Evolutionary conservation across 768 basidiomycete species (phyloP).

Genomic region (Kwoniella sp.): DNA sequence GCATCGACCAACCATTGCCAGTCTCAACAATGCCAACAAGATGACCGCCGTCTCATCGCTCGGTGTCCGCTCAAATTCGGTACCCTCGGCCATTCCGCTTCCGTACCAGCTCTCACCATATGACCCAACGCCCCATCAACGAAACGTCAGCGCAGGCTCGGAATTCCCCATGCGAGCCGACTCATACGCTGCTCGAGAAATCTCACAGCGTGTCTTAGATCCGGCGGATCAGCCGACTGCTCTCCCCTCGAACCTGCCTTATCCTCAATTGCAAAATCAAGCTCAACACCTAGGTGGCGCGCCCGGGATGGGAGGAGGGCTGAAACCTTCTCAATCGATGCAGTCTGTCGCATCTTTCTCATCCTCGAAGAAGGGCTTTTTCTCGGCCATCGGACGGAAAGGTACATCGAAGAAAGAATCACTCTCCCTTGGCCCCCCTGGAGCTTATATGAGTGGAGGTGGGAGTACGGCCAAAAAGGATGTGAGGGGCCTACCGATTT

Average conservation of each 20-base stretch:
- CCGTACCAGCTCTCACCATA: conserved; percentile 22
- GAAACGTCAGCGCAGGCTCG: conserved; percentile 37
- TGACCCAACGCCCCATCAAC: conserved; percentile 29
- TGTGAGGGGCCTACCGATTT: conserved; percentile 44
- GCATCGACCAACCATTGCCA: conserved; percentile 11
- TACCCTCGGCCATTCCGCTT: conserved; percentile 24
- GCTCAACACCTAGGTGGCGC: background rate
- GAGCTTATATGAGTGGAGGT: background rate
- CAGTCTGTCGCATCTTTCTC: conserved; percentile 38
- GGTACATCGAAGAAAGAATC: conserved; percentile 36
- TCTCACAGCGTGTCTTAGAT: conserved; percentile 43
- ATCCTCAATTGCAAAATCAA: conserved; percentile 48
- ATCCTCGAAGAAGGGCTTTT: conserved; percentile 40
- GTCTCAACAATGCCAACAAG: conserved; percentile 2
- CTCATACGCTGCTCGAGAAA: conserved; percentile 48
- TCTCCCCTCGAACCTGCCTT: conserved; percentile 46
- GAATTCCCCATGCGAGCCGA: conserved; percentile 53
- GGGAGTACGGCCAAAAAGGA: conserved; percentile 38
- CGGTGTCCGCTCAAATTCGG: conserved; percentile 17
- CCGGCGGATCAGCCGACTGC: conserved; percentile 44
- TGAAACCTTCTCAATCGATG: conserved; percentile 42
- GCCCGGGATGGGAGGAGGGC: conserved; percentile 17
- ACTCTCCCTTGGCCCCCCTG: conserved; percentile 30
- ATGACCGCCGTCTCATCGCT: conserved; percentile 11
- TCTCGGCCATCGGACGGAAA: conserved; percentile 33